Evolutionary conservation across 1,284 basidiomycete genomes (phyloP), one percentile per base, ranked within the genome.

Genomic region (Melampsora larici-populina): DNA sequence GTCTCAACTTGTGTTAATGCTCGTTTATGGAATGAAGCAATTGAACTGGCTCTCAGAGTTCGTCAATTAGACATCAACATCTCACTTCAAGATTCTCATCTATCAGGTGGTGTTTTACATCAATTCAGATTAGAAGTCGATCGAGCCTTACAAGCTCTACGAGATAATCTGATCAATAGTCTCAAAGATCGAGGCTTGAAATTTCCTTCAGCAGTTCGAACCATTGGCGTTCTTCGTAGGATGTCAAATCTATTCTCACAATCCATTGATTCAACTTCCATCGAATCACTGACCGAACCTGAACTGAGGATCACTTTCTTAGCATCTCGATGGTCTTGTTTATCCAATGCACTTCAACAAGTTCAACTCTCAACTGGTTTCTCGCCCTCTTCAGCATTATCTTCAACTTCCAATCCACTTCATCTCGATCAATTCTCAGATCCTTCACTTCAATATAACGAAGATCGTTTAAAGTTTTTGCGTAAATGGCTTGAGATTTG

Each of bases 1-100:
- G 51, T 74, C 26, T 9, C 24, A 48, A 74, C 36, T 51, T 63
- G 60, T 51, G 63, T 66, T 18, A 74, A 49, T 33, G 18, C 31
- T 18, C 17, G 51, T 24, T 21, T 74, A 21, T 33, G 58, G 58
- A 74, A 66, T 66, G 60, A 74, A 66, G 71, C 63, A 26, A 74
- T 74, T 21, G 43, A 66, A 31, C 29, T 74, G 11, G 71, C 62
- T 48, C 6, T 43, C 31, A 72, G 60, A 72, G 24, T 72, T 43
- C 26, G 13, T 29, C 26, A 48, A 18, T 31, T 74, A 18, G 33
- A 64, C 18, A 43, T 13, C 11, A 31, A 64, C 3, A 7, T 64
- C 5, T 31, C 24, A 1, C 63, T 29, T 33, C 24, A 64, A 31
- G 26, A 36, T 29, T 8, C 21, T 64, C 31, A 33, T 58, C 26